phyloP scores from a whole-genome alignment of 495 filamentous ascomycete species.

The Rhypophila decipiens region DNA sequence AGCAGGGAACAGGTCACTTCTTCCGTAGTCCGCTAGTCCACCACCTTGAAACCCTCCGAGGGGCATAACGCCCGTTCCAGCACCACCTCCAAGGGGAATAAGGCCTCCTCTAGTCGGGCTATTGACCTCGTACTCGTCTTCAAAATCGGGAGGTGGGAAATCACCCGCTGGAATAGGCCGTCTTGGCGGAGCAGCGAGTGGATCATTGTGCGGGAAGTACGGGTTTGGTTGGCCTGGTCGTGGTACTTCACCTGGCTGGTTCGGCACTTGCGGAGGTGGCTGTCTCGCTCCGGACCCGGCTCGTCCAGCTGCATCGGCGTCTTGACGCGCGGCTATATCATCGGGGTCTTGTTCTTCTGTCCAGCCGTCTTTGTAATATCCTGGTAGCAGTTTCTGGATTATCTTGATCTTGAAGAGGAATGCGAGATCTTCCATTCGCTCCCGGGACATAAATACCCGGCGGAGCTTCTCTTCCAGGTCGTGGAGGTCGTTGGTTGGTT shows the following conservation, averaged over 20 bases:
- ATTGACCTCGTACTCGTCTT: conserved; percentile 86
- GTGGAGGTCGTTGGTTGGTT: conserved; percentile 27
- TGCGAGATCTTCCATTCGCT: conserved; percentile 42
- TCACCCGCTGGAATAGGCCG: conserved; percentile 67
- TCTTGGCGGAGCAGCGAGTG: conserved; percentile 55
- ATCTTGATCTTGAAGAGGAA: background rate
- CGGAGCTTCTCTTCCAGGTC: conserved; percentile 43
- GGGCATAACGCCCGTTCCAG: background rate
- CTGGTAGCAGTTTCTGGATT: background rate
- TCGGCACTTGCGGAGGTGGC: too few relatives aligned
- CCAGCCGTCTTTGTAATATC: background rate
- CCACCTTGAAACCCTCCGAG: conserved; percentile 30
- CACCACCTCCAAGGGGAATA: conserved; percentile 19
- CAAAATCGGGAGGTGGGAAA: conserved; percentile 82
- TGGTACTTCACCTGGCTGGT: background rate
- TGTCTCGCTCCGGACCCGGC: too few relatives aligned
- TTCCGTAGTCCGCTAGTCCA: conserved; percentile 57
- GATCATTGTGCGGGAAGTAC: conserved; percentile 47
- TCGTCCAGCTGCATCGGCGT: background rate
- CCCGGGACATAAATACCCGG: conserved; percentile 66
- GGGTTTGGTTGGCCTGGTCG: conserved; percentile 42
- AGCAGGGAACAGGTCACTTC: conserved; percentile 79
- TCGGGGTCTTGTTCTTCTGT: background rate
- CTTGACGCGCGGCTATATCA: background rate
- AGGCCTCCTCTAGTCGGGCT: conserved; percentile 51